Conservation (phyloP, 2,329 filamentous ascomycete genomes). For the Calonectria multiphialidica region DNA sequence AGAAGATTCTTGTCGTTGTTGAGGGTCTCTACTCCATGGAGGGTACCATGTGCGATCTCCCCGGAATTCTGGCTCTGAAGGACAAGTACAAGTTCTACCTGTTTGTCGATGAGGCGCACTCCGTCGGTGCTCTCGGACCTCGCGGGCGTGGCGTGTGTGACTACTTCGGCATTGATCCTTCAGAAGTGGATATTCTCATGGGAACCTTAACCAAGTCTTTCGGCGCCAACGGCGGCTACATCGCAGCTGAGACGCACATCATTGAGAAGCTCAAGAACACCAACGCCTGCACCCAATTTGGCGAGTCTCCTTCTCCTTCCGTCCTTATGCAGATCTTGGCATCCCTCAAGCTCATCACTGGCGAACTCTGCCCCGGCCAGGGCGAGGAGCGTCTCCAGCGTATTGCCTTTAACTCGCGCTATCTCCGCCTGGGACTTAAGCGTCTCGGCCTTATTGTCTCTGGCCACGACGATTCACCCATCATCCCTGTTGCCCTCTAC, state of each 20-base stretch:
- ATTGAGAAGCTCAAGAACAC: slow-evolving; percentile 91
- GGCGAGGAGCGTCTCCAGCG: slow-evolving; percentile 95
- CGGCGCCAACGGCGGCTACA: slow-evolving; percentile 96
- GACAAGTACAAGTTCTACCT: slow-evolving; percentile 97
- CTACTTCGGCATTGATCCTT: slow-evolving; percentile 92
- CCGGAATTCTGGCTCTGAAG: slow-evolving; percentile 87
- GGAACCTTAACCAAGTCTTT: slow-evolving; percentile 98
- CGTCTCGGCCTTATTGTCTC: slow-evolving; percentile 97
- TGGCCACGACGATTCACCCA: slow-evolving; percentile 97
- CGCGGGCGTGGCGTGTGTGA: slow-evolving; percentile 94
- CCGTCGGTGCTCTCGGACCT: slow-evolving; percentile 91
- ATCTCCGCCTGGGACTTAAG: slow-evolving; percentile 97
- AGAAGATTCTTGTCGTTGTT: slow-evolving; percentile 97
- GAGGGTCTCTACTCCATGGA: slow-evolving; percentile 99
- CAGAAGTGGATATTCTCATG: slow-evolving; percentile 95
- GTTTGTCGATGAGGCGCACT: slow-evolving; percentile 97
- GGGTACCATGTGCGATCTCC: slow-evolving; percentile 98
- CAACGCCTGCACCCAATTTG: slow-evolving; percentile 88
- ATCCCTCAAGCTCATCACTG: slow-evolving; percentile 88
- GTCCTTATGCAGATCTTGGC: slow-evolving; percentile 92
- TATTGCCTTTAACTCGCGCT: slow-evolving; percentile 97
- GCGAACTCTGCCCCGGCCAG: slow-evolving; percentile 89
- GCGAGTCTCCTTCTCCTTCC: slow-evolving; percentile 88
- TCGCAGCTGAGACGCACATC: slow-evolving; percentile 88
- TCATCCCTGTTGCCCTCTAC: slow-evolving; percentile 94